These are phyloP conservation scores for Quercus suber DNA, from an alignment of 306 rosid species.

Conservation along the genomic window DNA sequence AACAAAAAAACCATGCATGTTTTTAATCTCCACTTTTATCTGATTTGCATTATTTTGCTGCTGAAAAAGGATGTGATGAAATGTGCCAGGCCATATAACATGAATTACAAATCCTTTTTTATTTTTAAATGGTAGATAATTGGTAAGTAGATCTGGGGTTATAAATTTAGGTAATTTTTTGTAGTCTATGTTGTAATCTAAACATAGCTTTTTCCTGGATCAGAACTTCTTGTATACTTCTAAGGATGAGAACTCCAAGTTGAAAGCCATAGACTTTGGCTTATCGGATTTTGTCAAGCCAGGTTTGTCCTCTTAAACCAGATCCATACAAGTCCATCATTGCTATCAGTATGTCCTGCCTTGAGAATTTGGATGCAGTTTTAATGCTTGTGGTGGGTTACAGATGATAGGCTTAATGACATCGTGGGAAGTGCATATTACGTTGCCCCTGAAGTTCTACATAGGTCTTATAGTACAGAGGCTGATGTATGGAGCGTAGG, in stretches of 20 bases:
- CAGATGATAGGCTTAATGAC: constrained; percentile 98
- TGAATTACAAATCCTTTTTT: neutral
- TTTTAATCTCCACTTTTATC: neutral
- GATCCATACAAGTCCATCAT: constrained; percentile 2
- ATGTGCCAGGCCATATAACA: neutral
- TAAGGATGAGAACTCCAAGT: constrained; percentile 77
- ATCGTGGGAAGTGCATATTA: constrained; percentile 99
- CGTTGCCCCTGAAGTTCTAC: constrained; percentile 99
- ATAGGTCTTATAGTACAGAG: constrained; percentile 85
- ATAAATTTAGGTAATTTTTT: constrained; percentile 12
- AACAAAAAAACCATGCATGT: neutral
- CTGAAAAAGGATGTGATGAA: neutral
- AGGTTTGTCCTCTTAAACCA: constrained; percentile 47
- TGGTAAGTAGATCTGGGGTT: constrained; percentile 16
- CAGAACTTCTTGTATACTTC: constrained; percentile 90
- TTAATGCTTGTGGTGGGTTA: constrained; percentile 21
- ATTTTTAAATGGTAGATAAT: constrained; percentile 11
- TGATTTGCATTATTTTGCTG: neutral
- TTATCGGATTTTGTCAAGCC: constrained; percentile 93
- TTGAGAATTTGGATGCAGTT: constrained; percentile 17
- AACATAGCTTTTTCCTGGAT: constrained; percentile 5
- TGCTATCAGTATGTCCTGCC: constrained; percentile 16
- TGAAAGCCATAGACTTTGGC: constrained; percentile 98
- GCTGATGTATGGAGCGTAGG: constrained; percentile 99
- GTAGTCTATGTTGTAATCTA: constrained; percentile 16